Evolutionary conservation across 371 early-diverging fungal species (phyloP).

Genomic region (Nematocida sp.): DNA sequence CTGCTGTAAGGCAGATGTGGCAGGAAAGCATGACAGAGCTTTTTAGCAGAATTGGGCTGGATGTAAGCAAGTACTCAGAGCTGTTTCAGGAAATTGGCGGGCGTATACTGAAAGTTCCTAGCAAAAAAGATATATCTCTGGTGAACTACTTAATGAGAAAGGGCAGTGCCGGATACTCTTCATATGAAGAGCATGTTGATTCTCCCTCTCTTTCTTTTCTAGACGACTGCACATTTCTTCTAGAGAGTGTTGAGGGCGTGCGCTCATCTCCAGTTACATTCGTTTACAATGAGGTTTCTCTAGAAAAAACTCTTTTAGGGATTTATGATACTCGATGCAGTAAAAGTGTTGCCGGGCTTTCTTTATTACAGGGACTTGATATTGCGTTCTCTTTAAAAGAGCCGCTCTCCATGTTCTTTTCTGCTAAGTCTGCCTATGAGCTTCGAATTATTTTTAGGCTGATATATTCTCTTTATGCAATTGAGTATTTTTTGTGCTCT

Average conservation of each 20-base stretch:
- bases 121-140: constrained; percentile 27
- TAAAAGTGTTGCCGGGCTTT: background rate
- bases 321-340: constrained; percentile 10
- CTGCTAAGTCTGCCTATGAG: constrained; percentile 34
- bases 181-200: constrained; percentile 28
- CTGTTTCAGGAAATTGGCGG: constrained; percentile 29
- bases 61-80: constrained; percentile 23
- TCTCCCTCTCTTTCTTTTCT: constrained; percentile 33
- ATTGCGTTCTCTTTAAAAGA: constrained; percentile 11
- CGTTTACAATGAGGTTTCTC: constrained; percentile 15
- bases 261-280: constrained; percentile 11
- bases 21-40: constrained; percentile 2
- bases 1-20: constrained; percentile 2
- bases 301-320: constrained; percentile 8
- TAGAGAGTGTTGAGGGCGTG: constrained; percentile 3
- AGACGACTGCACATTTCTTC: constrained; percentile 31
- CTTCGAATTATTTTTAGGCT: constrained; percentile 43
- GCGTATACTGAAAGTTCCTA: constrained; percentile 8
- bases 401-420: constrained; percentile 51
- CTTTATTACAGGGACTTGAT: constrained; percentile 49
- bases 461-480: constrained; percentile 47
- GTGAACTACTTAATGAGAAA: constrained; percentile 36
- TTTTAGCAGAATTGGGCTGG: constrained; percentile 22
- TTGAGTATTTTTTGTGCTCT: constrained; percentile 28
- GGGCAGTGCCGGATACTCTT: constrained; percentile 2